Percentiles rank a stretch among this genome's conserved stretches.
Conservation (phyloP, 805 yeast genomes). For the Ogataea philodendri region DNA sequence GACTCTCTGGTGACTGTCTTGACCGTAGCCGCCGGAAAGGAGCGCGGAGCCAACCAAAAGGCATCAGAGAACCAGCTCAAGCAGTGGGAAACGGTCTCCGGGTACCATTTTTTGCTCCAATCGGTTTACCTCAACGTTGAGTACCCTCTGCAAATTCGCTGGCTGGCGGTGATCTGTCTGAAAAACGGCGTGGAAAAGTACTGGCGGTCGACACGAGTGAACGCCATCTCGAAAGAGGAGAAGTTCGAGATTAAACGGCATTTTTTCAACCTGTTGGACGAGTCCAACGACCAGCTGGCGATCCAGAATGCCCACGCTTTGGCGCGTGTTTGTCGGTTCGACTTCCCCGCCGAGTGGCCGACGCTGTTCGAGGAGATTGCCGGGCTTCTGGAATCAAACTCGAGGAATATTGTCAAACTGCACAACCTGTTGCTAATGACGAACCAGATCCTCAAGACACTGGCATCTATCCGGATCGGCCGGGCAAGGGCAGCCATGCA, state of each 20-base stretch:
- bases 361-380: conserved; percentile 65
- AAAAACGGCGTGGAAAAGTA: conserved; percentile 83
- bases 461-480: conserved; percentile 80
- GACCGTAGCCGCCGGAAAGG: conserved; percentile 49
- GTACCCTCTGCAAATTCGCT: conserved; percentile 63
- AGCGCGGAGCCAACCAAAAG: conserved; percentile 51
- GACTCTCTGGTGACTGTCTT: conserved; percentile 38
- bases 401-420: conserved; percentile 49
- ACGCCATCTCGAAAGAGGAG: conserved; percentile 60
- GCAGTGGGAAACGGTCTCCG: conserved; percentile 60
- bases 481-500: conserved; percentile 77
- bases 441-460: conserved; percentile 73
- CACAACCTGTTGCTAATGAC: conserved; percentile 64
- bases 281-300: conserved; percentile 69
- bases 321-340: conserved; percentile 74
- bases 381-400: conserved; percentile 42
- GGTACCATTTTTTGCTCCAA: conserved; percentile 35
- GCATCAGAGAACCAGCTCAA: conserved; percentile 69
- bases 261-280: conserved; percentile 56
- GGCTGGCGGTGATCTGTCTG: conserved; percentile 84
- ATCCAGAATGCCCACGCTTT: conserved; percentile 84
- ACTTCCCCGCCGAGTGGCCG: conserved; percentile 90
- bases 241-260: conserved; percentile 59
- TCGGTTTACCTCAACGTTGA: conserved; percentile 59
- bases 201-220: conserved; percentile 71